Base-by-base conservation (phyloP, 2,329 filamentous ascomycete species). In the Pseudogymnoascus sp. region DNA sequence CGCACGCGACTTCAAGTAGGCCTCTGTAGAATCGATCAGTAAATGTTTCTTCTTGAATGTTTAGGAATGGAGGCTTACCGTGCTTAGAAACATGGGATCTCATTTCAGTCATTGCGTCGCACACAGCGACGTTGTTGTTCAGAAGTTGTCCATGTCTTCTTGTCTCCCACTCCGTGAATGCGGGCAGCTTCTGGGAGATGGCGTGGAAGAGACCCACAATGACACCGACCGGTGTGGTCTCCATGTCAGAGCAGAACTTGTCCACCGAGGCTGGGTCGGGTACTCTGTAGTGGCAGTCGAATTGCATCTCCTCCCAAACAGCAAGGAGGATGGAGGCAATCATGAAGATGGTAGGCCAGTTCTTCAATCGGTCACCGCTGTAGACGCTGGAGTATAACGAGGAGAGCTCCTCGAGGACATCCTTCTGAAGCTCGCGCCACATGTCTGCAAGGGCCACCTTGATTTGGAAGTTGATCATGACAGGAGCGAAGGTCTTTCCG, bases 381-480 rank as follows among this genome's bases (percentile, higher is more conserved):
- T 97, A 97, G 48, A 97, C 93, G 66, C 92, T 96, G n/a, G 91
- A 95, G 82, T 97, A 97, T 12, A 97, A 83, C 5, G 85, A 79
- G 1, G 93, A 97, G 1, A 97, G 84, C 79, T 97, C 93, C 78
- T 96, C 92, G 2, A 97, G 82, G 38, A 97, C 92, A 70, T 97
- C 93, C 79, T 95, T 96, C 75, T 97, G 92, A 63, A 97, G 81
- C 76, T 96, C 92, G 67, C 93, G 92, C 93, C 93, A 97, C 91
- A 97, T 95, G 71, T 95, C 92, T 67, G 92, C 93, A 78, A 97
- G 87, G 61, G 92, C 92, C 71, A 90, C 94, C 84, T 97, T 97
- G 81, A 97, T 92, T 79, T 97, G 91, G 84, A 97, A 97, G 81
- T 97, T 97, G 84, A 97, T 95, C 92, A 97, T 96, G 73, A 97